Percentiles rank a stretch among this genome's conserved stretches.
Evolutionary conservation across 176 grass and related monocot species (phyloP).

Genomic region (Bothriochloa decipiens): DNA sequence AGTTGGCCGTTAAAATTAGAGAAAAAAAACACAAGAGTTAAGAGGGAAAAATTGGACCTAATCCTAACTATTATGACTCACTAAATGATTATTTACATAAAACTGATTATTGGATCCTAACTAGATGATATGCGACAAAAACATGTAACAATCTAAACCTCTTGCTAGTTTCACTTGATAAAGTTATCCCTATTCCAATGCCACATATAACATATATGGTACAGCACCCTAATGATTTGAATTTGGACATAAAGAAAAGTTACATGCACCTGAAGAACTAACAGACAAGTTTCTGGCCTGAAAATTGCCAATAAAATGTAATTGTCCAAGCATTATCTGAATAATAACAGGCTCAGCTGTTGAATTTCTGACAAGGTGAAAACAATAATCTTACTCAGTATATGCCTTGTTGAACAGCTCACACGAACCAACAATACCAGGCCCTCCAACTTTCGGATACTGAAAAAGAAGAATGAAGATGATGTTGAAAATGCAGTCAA

Average conservation of each 20-base stretch:
- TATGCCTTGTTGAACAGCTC: constrained; percentile 51
- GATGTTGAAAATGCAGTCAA: not conserved
- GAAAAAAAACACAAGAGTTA: not conserved
- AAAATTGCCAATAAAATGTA: constrained; percentile 1
- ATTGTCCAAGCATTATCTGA: constrained; percentile 2
- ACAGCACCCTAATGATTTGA: not conserved
- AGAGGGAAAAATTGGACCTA: not conserved
- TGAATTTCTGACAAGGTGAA: constrained; percentile 33
- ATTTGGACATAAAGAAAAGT: not conserved
- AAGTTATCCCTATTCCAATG: not conserved
- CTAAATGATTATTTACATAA: not conserved
- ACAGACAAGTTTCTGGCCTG: not conserved
- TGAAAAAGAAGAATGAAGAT: constrained; percentile 47
- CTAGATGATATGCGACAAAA: not conserved
- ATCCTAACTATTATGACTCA: not conserved
- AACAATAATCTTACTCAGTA: constrained; percentile 77
- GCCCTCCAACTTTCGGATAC: constrained; percentile 85
- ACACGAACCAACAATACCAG: constrained; percentile 75
- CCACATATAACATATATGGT: not conserved
- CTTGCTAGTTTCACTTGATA: not conserved
- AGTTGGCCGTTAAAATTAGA: not conserved
- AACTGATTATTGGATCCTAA: not conserved
- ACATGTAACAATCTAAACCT: not conserved
- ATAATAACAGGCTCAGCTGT: constrained; percentile 2
- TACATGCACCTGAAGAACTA: not conserved